phyloP scores from a whole-genome alignment of 257 asterid species.

The Jasminum sambac region DNA sequence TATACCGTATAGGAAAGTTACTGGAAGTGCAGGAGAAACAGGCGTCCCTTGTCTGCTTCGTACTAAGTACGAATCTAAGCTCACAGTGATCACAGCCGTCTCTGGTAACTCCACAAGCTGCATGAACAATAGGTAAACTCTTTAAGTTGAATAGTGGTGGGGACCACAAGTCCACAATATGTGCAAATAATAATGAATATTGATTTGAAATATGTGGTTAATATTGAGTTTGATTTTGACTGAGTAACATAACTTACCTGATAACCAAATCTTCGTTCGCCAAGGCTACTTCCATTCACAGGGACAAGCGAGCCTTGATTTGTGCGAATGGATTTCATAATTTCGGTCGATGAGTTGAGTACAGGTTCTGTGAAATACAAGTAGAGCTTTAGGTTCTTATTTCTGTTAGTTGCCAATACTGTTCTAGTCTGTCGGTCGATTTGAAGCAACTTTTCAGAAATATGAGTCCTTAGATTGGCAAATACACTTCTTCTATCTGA shows the following conservation, averaged over 20 bases:
- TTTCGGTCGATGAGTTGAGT: slow-evolving; percentile 70
- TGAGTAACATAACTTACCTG: slow-evolving; percentile 45
- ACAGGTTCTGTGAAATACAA: slow-evolving; percentile 80
- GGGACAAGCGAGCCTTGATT: slow-evolving; percentile 71
- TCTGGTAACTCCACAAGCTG: slow-evolving; percentile 65
- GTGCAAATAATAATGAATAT: too few species aligned
- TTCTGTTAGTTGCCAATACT: slow-evolving; percentile 67
- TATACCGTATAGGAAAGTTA: slow-evolving; percentile 92
- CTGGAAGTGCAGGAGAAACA: slow-evolving; percentile 71
- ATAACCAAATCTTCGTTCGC: slow-evolving; percentile 86
- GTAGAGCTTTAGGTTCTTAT: slow-evolving; percentile 61
- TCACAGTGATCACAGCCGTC: slow-evolving; percentile 62
- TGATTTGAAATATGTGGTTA: too few species aligned
- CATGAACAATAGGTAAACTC: neutral
- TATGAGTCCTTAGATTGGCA: slow-evolving; percentile 68
- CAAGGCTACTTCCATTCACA: slow-evolving; percentile 55
- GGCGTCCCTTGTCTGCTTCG: slow-evolving; percentile 77
- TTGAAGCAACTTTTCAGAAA: slow-evolving; percentile 74
- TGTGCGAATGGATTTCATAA: slow-evolving; percentile 57
- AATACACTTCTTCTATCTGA: slow-evolving; percentile 76
- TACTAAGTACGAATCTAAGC: slow-evolving; percentile 57
- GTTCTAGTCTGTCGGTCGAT: slow-evolving; percentile 66
- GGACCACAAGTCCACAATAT: too few species aligned
- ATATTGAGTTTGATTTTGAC: too few species aligned
- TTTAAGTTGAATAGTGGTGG: too few species aligned